Base-by-base conservation (phyloP, 768 basidiomycete species). In the Goffeauzyma gilvescens region DNA sequence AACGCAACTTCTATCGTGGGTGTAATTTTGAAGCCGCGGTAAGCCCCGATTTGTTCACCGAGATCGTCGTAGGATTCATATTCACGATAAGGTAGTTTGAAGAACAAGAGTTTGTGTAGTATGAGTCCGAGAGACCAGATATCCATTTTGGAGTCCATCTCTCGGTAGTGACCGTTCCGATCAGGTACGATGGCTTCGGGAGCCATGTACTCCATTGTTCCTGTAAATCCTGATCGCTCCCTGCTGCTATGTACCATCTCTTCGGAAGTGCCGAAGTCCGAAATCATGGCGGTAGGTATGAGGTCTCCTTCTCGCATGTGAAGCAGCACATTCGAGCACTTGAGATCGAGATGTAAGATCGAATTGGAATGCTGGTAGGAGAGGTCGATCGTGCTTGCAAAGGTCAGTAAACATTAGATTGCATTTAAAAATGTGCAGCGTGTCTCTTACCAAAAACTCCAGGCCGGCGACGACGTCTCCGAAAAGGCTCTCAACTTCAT, bases 71-170 rank as follows among this genome's bases (percentile, higher is more conserved):
- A 70, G 53, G 80, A 79, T 12, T 78, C 76, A 1, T 54, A 57
- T 50, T 83, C 76, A 14, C 69, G 71, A 55, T 86, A 95, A 0
- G 90, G 89, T 15, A 90, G 64, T 25, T 75, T 74, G 66, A 95
- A 86, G 66, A 93, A 96, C 1, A 90, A 66, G 48, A 96, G 71
- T 54, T 86, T 89, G 67, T 95, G 78, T 14, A 96, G 69, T 43
- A 96, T 83, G 80, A 96, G 86, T 0, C 63, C 89, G 13, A 96
- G 70, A 5, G 83, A 84, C 89, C 90, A 96, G 77, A 93, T 86
- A 58, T 96, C 89, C 4, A 81, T 74, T 55, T 87, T 87, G 0
- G 84, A 83, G 54, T 83, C 79, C 2, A 84, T 70, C 34, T 80
- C 76, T 6, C 67, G 69, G 6, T 81, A 73, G 17, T 70, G 62